Evolutionary conservation across 2,329 filamentous ascomycete species (phyloP).

Genomic region (Dactylellina leptospora): DNA sequence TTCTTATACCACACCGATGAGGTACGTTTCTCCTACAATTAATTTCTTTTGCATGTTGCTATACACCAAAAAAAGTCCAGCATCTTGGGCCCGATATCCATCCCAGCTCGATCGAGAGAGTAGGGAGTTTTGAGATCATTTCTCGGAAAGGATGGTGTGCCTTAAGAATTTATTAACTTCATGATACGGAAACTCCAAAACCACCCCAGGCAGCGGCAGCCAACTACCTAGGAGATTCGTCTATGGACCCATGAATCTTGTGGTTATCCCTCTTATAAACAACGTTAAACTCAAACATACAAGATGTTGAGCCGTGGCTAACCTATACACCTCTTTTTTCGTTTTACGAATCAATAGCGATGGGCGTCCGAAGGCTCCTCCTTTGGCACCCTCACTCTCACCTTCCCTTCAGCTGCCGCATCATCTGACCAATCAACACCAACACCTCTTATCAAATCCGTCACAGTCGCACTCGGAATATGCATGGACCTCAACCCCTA

Average conservation of each 20-base stretch:
- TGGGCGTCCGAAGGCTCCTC: constrained; percentile 60
- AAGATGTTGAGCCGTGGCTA: too few species aligned
- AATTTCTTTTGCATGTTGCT: too few species aligned
- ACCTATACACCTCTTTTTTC: neutral
- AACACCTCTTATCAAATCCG: constrained; percentile 14
- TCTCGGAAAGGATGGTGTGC: too few species aligned
- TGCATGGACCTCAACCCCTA: constrained; percentile 69
- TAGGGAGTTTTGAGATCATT: too few species aligned
- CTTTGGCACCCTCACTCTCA: constrained; percentile 60
- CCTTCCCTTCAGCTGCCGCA: constrained; percentile 59
- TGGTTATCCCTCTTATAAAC: neutral
- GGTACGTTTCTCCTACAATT: constrained; percentile 70
- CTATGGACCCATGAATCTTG: neutral
- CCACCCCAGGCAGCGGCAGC: too few species aligned
- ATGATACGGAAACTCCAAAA: too few species aligned
- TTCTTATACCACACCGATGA: constrained; percentile 71
- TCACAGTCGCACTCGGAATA: constrained; percentile 48
- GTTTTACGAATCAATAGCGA: too few species aligned
- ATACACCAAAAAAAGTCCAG: too few species aligned
- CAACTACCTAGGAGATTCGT: too few species aligned
- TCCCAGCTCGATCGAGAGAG: too few species aligned
- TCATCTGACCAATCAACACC: constrained; percentile 53
- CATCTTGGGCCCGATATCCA: too few species aligned
- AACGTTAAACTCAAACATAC: neutral
- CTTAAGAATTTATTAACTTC: too few species aligned